Percentiles rank a stretch among this genome's conserved stretches.
These are phyloP conservation scores for Bisporella sp. DNA, from an alignment of 2,329 filamentous ascomycete genomes.

Conservation along the genomic window DNA sequence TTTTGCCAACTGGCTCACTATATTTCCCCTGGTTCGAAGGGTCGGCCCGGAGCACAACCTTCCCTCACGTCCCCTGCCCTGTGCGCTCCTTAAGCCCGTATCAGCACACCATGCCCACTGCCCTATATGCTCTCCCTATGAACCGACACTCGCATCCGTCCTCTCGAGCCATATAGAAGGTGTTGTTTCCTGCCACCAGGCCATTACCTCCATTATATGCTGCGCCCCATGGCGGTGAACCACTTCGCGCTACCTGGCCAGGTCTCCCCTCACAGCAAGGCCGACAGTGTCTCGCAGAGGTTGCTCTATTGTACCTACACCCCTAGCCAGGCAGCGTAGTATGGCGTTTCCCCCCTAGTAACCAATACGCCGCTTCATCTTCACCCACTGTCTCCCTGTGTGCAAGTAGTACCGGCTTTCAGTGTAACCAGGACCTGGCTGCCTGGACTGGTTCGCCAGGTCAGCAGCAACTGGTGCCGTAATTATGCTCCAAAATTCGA, in stretches of 20 bases:
- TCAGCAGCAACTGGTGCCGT: too few species aligned
- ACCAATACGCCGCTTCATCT: not conserved
- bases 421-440: too few species aligned
- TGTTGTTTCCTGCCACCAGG: conserved; percentile 6
- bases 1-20: not conserved
- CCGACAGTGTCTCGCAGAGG: too few species aligned
- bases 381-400: too few species aligned
- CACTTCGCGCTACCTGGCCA: conserved; percentile 6
- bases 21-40: conserved; percentile 27
- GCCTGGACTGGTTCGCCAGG: too few species aligned
- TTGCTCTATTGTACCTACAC: not conserved
- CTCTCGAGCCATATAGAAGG: too few species aligned
- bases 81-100: not conserved
- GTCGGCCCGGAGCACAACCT: not conserved
- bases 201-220: conserved; percentile 12
- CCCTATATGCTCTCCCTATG: conserved; percentile 3
- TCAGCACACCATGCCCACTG: not conserved
- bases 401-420: too few species aligned
- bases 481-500: too few species aligned
- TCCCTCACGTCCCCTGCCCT: not conserved
- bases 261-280: not conserved
- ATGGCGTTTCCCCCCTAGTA: not conserved
- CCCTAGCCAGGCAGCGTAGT: not conserved
- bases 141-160: too few species aligned
- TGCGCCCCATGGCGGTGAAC: conserved; percentile 7